A percentile compares a stretch with the other conserved stretches of the same genome.
phyloP scores from a whole-genome alignment of 257 asterid species.

The Solanum chmielewskii region DNA sequence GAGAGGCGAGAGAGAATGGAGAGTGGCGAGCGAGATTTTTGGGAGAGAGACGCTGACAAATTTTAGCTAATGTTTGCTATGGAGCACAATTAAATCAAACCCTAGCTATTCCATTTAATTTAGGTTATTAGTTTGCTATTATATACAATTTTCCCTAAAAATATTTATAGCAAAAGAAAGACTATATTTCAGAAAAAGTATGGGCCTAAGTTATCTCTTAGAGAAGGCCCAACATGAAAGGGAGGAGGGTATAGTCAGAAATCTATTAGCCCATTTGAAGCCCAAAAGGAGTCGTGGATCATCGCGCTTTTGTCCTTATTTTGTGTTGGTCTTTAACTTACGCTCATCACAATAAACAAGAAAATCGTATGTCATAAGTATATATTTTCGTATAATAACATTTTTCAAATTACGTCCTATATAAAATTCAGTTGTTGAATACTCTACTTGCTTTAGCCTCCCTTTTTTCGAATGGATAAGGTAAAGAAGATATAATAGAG shows the following conservation, averaged over 20 bases:
- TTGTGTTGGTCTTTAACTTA: neutral
- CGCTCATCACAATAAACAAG: neutral
- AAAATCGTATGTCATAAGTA: neutral
- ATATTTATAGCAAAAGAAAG: neutral
- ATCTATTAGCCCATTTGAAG: neutral
- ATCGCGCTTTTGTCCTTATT: neutral
- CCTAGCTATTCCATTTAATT: no score
- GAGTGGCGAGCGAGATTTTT: no score
- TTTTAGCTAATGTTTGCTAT: no score
- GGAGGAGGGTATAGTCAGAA: neutral
- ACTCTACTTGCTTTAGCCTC: neutral
- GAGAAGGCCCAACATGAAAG: neutral
- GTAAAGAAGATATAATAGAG: neutral
- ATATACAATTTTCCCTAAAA: no score
- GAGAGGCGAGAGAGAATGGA: no score
- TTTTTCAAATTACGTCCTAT: no score
- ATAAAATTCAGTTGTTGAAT: no score
- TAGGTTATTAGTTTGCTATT: no score
- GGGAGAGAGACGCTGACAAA: no score
- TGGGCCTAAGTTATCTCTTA: neutral
- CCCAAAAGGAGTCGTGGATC: neutral
- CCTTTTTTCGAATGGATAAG: neutral
- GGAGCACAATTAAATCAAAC: no score
- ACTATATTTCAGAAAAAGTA: neutral
- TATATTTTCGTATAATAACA: neutral